Evolutionary conservation across 768 basidiomycete species (phyloP), one percentile per base, ranked within the genome.

Genomic region (Pholiota conissans): DNA sequence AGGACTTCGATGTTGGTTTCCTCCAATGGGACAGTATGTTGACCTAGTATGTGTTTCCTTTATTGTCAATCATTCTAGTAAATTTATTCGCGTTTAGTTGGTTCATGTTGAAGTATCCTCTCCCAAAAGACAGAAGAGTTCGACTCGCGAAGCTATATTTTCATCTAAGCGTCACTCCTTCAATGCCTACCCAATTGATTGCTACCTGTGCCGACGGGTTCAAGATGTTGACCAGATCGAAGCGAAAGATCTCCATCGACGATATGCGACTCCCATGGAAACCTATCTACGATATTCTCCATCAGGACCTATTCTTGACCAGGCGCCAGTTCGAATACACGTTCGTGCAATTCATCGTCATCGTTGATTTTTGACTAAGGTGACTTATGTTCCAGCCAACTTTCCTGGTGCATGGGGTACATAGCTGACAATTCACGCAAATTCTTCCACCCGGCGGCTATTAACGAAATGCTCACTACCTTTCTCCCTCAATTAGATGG

Each of bases 361-460:
- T 46, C 26, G 42, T 52, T 40, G 9, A 30, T 46, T 22, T n/a
- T 52, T 66, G 45, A 62, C 48, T 26, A 37, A 14, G 27, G 26
- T 49, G 42, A 26, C 30, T 54, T 22, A 60, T 26, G 32, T 39
- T 52, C 16, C 26, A 90, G 89, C 59, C 88, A 89, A 73, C 71
- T 86, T n/a, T 82, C 89, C 16, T 90, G 84, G 83, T 88, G 84
- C 63, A 85, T 90, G 85, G 89, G 86, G 3, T 84, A 84, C 62
- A 78, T 90, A 59, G 86, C 87, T 28, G 82, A 86, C 34, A 79
- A 78, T 65, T 76, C 83, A 45, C 84, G 91, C 52, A 79, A 90
- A 53, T 95, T 95, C 79, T 95, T 94, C 73, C 93, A 94, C 64
- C 93, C 93, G 16, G 84, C 89, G 39, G 88, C 91, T 30, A 87